These are phyloP conservation scores for Periconia digitata DNA, from an alignment of 2,329 filamentous ascomycete genomes.

Conservation along the genomic window DNA sequence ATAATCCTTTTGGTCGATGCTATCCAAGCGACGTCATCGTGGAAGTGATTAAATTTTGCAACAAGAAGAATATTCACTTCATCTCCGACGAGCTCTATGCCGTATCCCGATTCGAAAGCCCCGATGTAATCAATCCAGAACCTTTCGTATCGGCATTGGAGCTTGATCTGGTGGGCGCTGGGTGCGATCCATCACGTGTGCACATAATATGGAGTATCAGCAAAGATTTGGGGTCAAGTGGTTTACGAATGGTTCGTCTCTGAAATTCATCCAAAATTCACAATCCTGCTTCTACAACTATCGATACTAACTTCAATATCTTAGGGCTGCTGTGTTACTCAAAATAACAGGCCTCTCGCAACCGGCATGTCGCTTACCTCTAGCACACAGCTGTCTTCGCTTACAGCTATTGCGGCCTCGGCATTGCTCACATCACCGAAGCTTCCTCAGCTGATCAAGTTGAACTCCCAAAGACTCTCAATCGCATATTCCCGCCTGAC, in stretches of 20 bases:
- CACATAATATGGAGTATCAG: constrained; percentile 37
- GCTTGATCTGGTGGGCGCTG: constrained; percentile 16
- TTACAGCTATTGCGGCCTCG: constrained; percentile 21
- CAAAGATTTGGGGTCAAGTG: constrained; percentile 40
- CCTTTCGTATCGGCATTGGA: constrained; percentile 27
- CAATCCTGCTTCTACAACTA: background rate
- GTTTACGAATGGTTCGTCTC: constrained; percentile 27
- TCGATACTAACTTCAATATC: background rate
- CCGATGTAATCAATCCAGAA: constrained; percentile 10
- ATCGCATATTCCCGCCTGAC: constrained; percentile 25
- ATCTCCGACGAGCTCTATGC: constrained; percentile 44
- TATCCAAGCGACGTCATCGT: constrained; percentile 27
- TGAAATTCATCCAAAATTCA: constrained; percentile 6
- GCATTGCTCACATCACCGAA: constrained; percentile 22
- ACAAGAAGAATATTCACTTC: constrained; percentile 33
- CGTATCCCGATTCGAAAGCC: constrained; percentile 26
- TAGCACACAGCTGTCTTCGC: constrained; percentile 20
- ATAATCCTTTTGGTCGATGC: constrained; percentile 45
- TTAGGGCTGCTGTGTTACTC: constrained; percentile 18
- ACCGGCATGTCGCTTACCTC: constrained; percentile 15
- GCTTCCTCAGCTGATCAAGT: constrained; percentile 17
- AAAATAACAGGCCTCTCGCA: constrained; percentile 20
- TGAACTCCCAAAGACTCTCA: constrained; percentile 24
- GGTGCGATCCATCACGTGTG: constrained; percentile 15
- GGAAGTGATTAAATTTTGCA: constrained; percentile 29